Evolutionary conservation across 1,284 basidiomycete genomes (phyloP).

Genomic region (Tilletia horrida): DNA sequence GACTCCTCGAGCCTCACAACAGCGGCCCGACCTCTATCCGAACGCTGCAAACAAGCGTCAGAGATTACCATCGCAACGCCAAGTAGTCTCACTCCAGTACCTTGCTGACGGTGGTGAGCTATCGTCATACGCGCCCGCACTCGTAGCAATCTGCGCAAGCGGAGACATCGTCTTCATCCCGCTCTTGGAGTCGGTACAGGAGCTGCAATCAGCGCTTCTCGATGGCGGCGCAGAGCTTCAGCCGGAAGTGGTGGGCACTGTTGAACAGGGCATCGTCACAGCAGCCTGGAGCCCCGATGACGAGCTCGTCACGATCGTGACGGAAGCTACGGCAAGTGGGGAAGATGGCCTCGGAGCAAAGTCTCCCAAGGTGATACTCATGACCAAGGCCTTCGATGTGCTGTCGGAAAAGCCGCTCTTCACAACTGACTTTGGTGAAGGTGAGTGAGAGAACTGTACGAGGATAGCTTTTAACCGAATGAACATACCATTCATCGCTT

Average conservation of each 20-base stretch:
- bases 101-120: constrained; percentile 46
- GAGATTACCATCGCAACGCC: background rate
- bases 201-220: background rate
- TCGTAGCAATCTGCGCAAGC: constrained; percentile 43
- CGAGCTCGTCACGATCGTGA: constrained; percentile 68
- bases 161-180: constrained; percentile 48
- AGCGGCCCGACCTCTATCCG: background rate
- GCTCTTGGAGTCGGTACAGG: constrained; percentile 16
- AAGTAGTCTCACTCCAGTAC: constrained; percentile 38
- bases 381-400: constrained; percentile 85
- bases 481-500: no score
- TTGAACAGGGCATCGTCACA: constrained; percentile 77
- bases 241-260: constrained; percentile 62
- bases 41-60: background rate
- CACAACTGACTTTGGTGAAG: constrained; percentile 78
- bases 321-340: constrained; percentile 26
- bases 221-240: constrained; percentile 18
- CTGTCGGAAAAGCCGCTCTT: constrained; percentile 73
- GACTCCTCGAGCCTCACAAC: background rate
- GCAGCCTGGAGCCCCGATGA: constrained; percentile 90
- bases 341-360: constrained; percentile 16
- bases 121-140: constrained; percentile 35
- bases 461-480: no score
- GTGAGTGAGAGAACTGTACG: constrained; percentile 55
- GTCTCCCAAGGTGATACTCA: constrained; percentile 71